Base-by-base conservation (phyloP, 2,329 filamentous ascomycete species). In the Exophiala viscosa region DNA sequence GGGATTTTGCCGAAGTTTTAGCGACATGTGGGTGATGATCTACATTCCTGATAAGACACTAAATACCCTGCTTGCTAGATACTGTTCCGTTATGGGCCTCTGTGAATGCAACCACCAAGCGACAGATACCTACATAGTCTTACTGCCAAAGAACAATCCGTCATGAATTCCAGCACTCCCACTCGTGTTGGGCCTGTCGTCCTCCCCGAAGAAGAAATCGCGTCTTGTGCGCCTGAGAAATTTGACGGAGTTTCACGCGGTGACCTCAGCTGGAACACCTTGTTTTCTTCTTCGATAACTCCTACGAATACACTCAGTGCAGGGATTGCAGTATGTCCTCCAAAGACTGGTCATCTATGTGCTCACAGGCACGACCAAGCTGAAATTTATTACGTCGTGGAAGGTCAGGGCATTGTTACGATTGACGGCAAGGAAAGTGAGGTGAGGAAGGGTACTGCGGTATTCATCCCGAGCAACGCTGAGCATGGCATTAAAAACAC, bases 401-500 rank as follows among this genome's bases (percentile, higher is more conserved):
- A 66, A 0, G 73, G 73, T 0, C 60, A 52, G 0, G 73, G 70
- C 0, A 58, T 69, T 6, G 64, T 75, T 2, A 65, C 58, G 0
- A 67, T 76, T 13, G 69, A 75, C 41, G 71, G 68, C 3, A 45
- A 58, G 5, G 62, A 67, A 17, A 57, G 68, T 45, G 47, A 44
- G 1, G 68, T 76, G 0, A 40, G 47, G 10, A 63, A 62, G 20
- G 73, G 71, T 3, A 65, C 60, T 43, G 65, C 68, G 6, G 64
- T 75, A 1, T 76, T 68, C 53, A 71, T 76, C 32, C 73, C 73
- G 0, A 69, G 70, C 0, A 62, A 75, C 65, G 69, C 71, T 2
- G 69, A 74, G 60, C 73, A 76, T 63, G 70, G 67, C 2, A 65
- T 74, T 45, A 55, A 59, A 11, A 71, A 71, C 54, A 57, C 55